Percentiles rank a stretch among this genome's conserved stretches.
Conservation (phyloP, 352 stramenopile species). For the Phytopythium ostracodes region DNA sequence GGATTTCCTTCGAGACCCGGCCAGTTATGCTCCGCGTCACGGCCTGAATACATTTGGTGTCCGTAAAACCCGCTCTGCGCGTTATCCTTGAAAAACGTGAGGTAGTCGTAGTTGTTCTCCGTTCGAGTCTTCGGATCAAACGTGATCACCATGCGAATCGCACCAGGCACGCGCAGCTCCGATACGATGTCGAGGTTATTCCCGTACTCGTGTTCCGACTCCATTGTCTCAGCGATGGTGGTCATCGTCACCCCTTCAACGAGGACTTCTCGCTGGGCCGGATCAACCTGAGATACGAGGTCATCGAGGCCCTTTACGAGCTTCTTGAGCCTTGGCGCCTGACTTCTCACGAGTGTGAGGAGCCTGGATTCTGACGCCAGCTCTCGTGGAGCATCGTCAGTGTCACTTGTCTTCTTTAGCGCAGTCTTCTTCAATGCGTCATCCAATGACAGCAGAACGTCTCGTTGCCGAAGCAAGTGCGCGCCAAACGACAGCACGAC, state of each 20-base stretch:
- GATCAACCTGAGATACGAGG: conserved; percentile 28
- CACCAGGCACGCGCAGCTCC: conserved; percentile 72
- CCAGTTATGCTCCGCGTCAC: conserved; percentile 78
- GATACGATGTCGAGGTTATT: conserved; percentile 73
- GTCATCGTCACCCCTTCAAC: conserved; percentile 45
- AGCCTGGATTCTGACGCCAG: background rate
- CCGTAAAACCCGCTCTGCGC: conserved; percentile 56
- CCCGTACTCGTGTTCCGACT: conserved; percentile 80
- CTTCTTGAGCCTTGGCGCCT: conserved; percentile 21
- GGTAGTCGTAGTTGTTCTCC: conserved; percentile 87
- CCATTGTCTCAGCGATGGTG: conserved; percentile 52
- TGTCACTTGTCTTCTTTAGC: background rate
- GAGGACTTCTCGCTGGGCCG: conserved; percentile 17
- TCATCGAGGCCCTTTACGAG: conserved; percentile 33
- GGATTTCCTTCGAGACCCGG: conserved; percentile 59
- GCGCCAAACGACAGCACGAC: conserved; percentile 38
- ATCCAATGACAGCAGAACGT: conserved; percentile 11
- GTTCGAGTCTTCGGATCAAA: conserved; percentile 80
- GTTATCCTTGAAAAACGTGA: conserved; percentile 83
- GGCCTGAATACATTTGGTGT: conserved; percentile 65
- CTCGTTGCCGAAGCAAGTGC: conserved; percentile 23
- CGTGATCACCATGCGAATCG: conserved; percentile 64
- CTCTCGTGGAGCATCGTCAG: too few species aligned
- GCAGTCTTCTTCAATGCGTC: background rate
- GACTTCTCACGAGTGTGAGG: conserved; percentile 17